Base-by-base conservation (phyloP, 805 yeast species). In the Pichia deserticola region DNA sequence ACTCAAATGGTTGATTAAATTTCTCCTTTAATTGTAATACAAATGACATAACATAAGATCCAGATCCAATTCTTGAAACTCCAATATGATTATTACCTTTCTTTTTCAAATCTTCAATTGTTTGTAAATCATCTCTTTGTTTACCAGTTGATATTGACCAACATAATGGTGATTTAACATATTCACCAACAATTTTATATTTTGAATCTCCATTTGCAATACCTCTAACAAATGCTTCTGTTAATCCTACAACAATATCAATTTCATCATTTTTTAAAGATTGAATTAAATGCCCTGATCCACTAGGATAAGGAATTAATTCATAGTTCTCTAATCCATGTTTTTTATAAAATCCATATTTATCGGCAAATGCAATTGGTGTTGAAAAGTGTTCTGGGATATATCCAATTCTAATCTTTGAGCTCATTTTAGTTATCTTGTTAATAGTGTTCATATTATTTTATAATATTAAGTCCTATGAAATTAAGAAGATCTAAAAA, bases 311-410 rank as follows among this genome's bases (percentile, higher is more conserved):
- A 2, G 89, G 85, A 29, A 82, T 65, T 53, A 83, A 68, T 55
- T 84, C 82, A 44, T 86, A 76, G 7, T 49, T 39, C 3, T 75
- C 73, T 7, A 88, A 57, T 3, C 78, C 79, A 35, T 66, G 61
- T 7, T 66, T 66, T 6, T 63, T 63, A 60, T 77, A 86, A 59
- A 64, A 83, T 0, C 83, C 83, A 44, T 86, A 74, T 43, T 70
- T 53, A 51, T 74, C 61, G 5, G 96, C 95, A 60, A 88, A 79
- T 53, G 81, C 81, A 55, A 89, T 70, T 5, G 97, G 97, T 0
- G 96, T 86, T 38, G 93, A 82, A 60, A 89, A 90, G 63, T 90
- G 97, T 66, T 89, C 97, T 3, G 97, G 97, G 47, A 89, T 81
- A 67, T 79, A 86, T 3, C 96, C 97, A 32, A 89, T 85, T 60